Evolutionary conservation across 2,329 filamentous ascomycete species (phyloP), one percentile per base, ranked within the genome.

Genomic region (Fusarium coicis): DNA sequence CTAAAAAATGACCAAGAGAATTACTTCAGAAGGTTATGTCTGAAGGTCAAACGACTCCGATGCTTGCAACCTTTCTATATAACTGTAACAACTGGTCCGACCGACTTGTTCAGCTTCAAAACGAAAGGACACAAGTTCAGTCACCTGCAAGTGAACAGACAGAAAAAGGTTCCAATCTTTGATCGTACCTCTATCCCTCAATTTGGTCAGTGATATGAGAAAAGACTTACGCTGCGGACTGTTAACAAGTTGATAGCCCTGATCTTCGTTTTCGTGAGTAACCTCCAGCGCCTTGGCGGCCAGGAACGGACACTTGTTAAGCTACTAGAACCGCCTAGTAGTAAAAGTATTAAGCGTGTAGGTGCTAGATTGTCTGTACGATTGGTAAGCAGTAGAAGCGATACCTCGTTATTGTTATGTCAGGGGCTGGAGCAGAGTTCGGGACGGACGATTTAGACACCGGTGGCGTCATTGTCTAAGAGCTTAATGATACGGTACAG

Each of bases 21-120:
- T 15, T 21, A 15, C 0, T 0, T 2, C 2, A 5, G 3, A 21
- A 7, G 12, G 26, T 10, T 0, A 21, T 15, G 0, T 21, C 19
- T 30, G 3, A 21, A 8, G 19, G 4, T 3, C 26, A 47, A 30
- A 30, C 9, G 26, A 4, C 1, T 1, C 6, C 9, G 19, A 47
- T 16, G 12, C 19, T 47, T 30, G 4, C 12, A 30, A 9, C 12
- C 4, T 47, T 47, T 5, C 0, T 21, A 11, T 21, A 21, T 3
- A 3, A 47, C 19, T 30, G 26, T 5, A 15, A 28, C 19, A 7
- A 28, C 9, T 47, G 26, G 19, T 47, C 14, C 4, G 14, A 11
- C 3, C 19, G 44, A 16, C 19, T 30, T 7, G 26, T 30, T 0
- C 26, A 21, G 4, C 19, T 47, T 21, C 26, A 47, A 47, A 21